Conservation (phyloP, 163 green algal species). For the Dunaliella salina region DNA sequence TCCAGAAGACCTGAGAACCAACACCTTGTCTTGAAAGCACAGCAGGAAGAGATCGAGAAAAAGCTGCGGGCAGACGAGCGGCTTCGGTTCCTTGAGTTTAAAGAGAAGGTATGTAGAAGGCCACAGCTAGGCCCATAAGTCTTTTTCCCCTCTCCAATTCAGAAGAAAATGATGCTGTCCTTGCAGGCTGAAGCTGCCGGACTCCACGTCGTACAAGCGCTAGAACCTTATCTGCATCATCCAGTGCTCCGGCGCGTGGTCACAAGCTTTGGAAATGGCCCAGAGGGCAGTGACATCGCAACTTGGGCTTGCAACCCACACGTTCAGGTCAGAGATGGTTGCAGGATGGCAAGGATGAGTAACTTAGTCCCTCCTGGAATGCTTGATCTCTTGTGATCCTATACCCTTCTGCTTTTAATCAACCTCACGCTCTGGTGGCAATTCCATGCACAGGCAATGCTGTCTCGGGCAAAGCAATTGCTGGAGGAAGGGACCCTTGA, state of each 20-base stretch:
- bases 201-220: background rate
- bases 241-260: background rate
- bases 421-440: no score
- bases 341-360: no score
- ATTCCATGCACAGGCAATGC: background rate
- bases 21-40: background rate
- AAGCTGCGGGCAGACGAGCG: background rate
- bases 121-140: background rate
- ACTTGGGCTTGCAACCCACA: constrained; percentile 4
- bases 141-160: no score
- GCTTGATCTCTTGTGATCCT: no score
- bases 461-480: background rate
- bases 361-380: no score
- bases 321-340: background rate
- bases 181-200: constrained; percentile 4
- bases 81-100: background rate
- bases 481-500: background rate
- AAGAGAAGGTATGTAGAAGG: background rate
- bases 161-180: background rate
- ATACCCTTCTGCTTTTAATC: no score
- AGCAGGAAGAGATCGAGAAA: background rate
- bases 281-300: background rate
- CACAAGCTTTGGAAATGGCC: background rate
- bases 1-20: background rate
- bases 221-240: background rate